Conservation (phyloP, 495 filamentous ascomycete genomes). For the Penicillium macrosclerotiorum region DNA sequence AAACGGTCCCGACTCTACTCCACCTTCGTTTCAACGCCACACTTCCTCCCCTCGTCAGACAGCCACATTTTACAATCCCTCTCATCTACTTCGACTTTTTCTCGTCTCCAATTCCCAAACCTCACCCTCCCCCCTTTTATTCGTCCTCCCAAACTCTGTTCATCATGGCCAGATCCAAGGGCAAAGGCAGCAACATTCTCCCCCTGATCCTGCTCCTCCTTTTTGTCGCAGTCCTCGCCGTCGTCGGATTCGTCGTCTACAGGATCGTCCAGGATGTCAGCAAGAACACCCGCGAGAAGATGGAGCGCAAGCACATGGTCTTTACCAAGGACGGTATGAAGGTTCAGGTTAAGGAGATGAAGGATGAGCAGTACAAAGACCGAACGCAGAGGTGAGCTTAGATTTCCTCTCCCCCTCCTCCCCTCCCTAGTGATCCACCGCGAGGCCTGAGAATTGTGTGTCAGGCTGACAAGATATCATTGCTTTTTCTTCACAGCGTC, state of each 20-base stretch:
- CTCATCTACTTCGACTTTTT: not conserved
- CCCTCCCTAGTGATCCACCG: not conserved
- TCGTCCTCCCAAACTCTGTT: not conserved
- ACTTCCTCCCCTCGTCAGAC: not conserved
- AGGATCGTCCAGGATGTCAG: slow-evolving; percentile 66
- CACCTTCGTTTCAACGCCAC: slow-evolving; percentile 1
- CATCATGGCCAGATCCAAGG: slow-evolving; percentile 24
- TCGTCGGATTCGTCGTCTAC: slow-evolving; percentile 73
- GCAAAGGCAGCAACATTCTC: slow-evolving; percentile 50
- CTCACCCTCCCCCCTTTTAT: not conserved
- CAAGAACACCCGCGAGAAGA: slow-evolving; percentile 63
- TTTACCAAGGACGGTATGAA: slow-evolving; percentile 83
- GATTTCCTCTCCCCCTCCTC: not conserved
- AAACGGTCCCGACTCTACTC: slow-evolving; percentile 4
- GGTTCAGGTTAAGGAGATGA: slow-evolving; percentile 73
- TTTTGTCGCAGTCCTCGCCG: slow-evolving; percentile 58
- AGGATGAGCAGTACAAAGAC: slow-evolving; percentile 77
- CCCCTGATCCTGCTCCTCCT: slow-evolving; percentile 73
- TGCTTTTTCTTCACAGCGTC: slow-evolving; percentile 37
- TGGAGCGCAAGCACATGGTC: slow-evolving; percentile 78
- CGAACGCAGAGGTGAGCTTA: slow-evolving; percentile 65
- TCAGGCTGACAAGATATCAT: slow-evolving; percentile 5
- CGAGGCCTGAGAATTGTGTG: not conserved
- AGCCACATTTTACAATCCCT: not conserved
- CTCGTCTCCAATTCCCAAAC: not conserved